Evolutionary conservation across 1,284 basidiomycete species (phyloP).

Genomic region (Coniophora puteana): DNA sequence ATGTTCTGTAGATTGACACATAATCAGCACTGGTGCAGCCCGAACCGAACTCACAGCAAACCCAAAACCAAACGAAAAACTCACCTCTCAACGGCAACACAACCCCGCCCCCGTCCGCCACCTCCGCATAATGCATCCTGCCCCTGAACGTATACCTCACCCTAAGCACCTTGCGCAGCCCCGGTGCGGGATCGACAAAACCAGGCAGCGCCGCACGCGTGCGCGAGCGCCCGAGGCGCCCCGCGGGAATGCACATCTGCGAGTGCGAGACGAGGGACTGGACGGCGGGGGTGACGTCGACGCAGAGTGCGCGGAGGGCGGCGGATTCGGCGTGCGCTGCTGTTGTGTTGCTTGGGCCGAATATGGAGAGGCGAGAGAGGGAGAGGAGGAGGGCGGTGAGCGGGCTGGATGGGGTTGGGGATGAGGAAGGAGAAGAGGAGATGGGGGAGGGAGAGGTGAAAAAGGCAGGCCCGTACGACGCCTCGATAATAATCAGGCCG

Average conservation of each 20-base stretch:
- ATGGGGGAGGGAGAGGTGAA: no score
- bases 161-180: conserved; percentile 59
- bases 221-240: conserved; percentile 39
- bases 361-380: conserved; percentile 33
- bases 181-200: conserved; percentile 74
- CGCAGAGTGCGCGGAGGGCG: conserved; percentile 53
- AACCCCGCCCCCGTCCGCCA: conserved; percentile 67
- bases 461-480: conserved; percentile 50
- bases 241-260: conserved; percentile 77
- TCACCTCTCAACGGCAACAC: conserved; percentile 76
- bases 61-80: conserved; percentile 23
- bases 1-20: conserved; percentile 23
- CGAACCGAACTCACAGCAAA: conserved; percentile 7
- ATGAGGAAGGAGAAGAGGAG: no score
- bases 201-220: conserved; percentile 63
- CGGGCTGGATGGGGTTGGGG: no score
- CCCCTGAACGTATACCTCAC: conserved; percentile 80
- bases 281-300: conserved; percentile 78
- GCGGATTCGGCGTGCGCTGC: conserved; percentile 45
- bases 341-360: no score
- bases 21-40: no score
- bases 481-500: conserved; percentile 70
- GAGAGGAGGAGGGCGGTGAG: no score
- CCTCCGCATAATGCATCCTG: conserved; percentile 69
- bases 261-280: conserved; percentile 81